Conservation (phyloP, 108 stramenopile species). For the Mediolabrus comicus region DNA sequence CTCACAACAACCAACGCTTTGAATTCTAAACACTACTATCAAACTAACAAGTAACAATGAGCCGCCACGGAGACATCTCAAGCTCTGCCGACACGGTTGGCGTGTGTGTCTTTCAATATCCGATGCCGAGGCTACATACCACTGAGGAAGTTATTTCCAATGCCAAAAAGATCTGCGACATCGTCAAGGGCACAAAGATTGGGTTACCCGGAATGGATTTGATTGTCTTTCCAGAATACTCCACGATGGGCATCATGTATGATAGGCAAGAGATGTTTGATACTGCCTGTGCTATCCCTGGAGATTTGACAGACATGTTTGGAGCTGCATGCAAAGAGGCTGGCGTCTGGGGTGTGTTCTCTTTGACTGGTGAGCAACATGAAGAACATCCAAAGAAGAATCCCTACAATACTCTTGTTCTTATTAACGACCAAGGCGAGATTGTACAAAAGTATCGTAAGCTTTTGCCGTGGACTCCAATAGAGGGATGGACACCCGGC, state of each 20-base stretch:
- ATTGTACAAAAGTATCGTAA: conserved; percentile 85
- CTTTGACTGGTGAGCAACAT: conserved; percentile 75
- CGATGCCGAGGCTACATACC: conserved; percentile 80
- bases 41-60: conserved; percentile 41
- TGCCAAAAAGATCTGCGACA: conserved; percentile 73
- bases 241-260: conserved; percentile 86
- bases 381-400: conserved; percentile 84
- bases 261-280: conserved; percentile 85
- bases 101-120: conserved; percentile 82
- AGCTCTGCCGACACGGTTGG: conserved; percentile 73
- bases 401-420: conserved; percentile 78
- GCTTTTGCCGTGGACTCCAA: conserved; percentile 79
- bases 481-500: conserved; percentile 65
- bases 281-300: conserved; percentile 72
- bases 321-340: conserved; percentile 68
- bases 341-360: conserved; percentile 78
- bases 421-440: conserved; percentile 78
- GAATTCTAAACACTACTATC: too few relatives aligned
- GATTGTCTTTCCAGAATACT: conserved; percentile 82
- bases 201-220: conserved; percentile 83
- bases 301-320: conserved; percentile 63
- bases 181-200: conserved; percentile 73
- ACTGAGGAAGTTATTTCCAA: conserved; percentile 71
- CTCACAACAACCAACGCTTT: too few relatives aligned
- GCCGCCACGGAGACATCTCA: conserved; percentile 77